These are phyloP conservation scores for Fusarium graminum DNA, from an alignment of 2,329 filamentous ascomycete species.

Conservation along the genomic window DNA sequence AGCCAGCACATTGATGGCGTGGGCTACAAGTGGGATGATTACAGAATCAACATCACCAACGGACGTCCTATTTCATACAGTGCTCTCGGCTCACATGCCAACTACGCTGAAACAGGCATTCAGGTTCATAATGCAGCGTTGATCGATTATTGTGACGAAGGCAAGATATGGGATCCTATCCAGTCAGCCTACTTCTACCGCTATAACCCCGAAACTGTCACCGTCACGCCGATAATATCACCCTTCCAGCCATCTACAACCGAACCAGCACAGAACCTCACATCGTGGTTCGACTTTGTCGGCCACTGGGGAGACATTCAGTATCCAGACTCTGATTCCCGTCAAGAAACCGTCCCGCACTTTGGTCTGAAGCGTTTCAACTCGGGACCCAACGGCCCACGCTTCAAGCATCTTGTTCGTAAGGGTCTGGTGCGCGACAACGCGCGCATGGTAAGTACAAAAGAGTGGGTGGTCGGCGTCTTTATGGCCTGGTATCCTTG, in stretches of 20 bases:
- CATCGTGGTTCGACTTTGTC: constrained; percentile 53
- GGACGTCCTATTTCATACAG: constrained; percentile 54
- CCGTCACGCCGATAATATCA: constrained; percentile 37
- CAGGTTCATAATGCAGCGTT: constrained; percentile 53
- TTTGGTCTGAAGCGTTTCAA: constrained; percentile 53
- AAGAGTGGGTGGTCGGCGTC: constrained; percentile 46
- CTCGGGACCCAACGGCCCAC: constrained; percentile 52
- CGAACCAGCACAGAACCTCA: constrained; percentile 45
- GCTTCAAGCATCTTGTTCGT: constrained; percentile 52
- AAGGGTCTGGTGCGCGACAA: constrained; percentile 52
- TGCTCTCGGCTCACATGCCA: constrained; percentile 54
- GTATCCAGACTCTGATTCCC: constrained; percentile 51
- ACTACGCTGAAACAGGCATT: constrained; percentile 49
- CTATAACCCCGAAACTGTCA: constrained; percentile 47
- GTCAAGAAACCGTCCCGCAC: constrained; percentile 49
- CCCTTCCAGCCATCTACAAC: constrained; percentile 23
- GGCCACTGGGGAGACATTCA: constrained; percentile 53
- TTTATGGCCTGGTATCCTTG: constrained; percentile 53
- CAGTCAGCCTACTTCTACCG: constrained; percentile 55
- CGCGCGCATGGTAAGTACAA: constrained; percentile 42
- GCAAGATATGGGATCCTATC: constrained; percentile 53
- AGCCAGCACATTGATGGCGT: constrained; percentile 49
- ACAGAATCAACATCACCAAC: constrained; percentile 39
- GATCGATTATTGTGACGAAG: constrained; percentile 53
- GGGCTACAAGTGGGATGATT: constrained; percentile 50